phyloP scores from a whole-genome alignment of 176 grass and related monocot species.

The Ampelocalamus luodianensis region DNA sequence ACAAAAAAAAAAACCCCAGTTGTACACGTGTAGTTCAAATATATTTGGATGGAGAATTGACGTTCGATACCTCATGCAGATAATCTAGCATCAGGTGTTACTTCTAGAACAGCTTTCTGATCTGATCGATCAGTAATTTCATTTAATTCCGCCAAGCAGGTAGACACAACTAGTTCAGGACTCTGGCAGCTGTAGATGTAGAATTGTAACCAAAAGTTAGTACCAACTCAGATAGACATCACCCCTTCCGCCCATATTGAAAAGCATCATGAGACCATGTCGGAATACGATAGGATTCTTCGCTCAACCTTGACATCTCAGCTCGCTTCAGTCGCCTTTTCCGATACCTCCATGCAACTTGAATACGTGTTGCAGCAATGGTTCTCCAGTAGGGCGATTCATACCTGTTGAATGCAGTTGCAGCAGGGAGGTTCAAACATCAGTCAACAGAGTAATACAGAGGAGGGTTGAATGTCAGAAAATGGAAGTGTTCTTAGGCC shows the following conservation, averaged over 20 bases:
- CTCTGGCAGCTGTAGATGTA: neutral
- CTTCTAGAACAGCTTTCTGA: neutral
- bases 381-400: conserved; percentile 95
- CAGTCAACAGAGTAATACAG: neutral
- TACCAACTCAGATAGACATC: conserved; percentile 1
- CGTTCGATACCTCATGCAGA: too few relatives aligned
- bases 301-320: conserved; percentile 47
- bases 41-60: neutral
- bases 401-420: conserved; percentile 56
- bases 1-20: too few relatives aligned
- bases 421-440: conserved; percentile 8
- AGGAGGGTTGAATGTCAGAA: neutral
- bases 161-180: neutral
- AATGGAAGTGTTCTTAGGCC: neutral
- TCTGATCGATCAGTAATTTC: too few relatives aligned
- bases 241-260: neutral
- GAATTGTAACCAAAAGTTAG: neutral
- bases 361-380: conserved; percentile 76
- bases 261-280: conserved; percentile 31
- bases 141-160: neutral
- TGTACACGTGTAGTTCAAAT: neutral
- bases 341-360: conserved; percentile 90
- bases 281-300: conserved; percentile 38
- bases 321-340: conserved; percentile 66
- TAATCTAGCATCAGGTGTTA: neutral